A percentile compares a stretch with the other conserved stretches of the same genome.
Evolutionary conservation across 345 rosid genomes (phyloP).

Genomic region (Trapa incisa): DNA sequence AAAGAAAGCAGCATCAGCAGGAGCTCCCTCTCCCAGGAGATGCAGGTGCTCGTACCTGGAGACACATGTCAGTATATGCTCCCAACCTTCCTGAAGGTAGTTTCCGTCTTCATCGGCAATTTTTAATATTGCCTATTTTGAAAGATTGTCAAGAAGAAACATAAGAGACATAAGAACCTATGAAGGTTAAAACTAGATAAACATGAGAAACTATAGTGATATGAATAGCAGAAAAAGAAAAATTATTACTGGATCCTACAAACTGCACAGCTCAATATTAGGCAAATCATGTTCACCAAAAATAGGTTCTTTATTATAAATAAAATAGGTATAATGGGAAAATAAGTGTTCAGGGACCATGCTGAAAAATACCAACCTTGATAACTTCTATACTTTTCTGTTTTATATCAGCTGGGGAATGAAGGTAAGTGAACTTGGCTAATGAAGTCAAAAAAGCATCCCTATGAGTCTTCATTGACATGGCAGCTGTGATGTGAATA

Average conservation of each 20-base stretch:
- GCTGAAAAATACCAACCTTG: constrained; percentile 39
- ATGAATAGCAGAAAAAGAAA: background rate
- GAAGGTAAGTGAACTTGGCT: constrained; percentile 96
- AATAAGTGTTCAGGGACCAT: background rate
- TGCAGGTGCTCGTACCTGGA: constrained; percentile 97
- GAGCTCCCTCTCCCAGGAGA: constrained; percentile 99
- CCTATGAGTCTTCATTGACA: constrained; percentile 99
- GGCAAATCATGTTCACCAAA: background rate
- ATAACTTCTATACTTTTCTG: constrained; percentile 88
- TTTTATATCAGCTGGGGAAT: constrained; percentile 96
- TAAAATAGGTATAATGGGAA: background rate
- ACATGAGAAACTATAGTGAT: background rate
- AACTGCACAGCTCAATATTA: background rate
- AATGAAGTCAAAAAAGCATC: constrained; percentile 98
- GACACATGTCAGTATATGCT: constrained; percentile 95
- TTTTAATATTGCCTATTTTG: constrained; percentile 66
- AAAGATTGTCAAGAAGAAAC: constrained; percentile 8
- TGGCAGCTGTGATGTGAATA: constrained; percentile 91
- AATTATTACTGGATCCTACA: background rate
- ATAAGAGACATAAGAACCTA: background rate
- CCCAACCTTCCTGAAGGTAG: constrained; percentile 99
- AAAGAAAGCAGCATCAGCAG: constrained; percentile 96
- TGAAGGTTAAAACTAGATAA: background rate
- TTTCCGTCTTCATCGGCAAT: constrained; percentile 98
- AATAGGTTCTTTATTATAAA: background rate